Evolutionary conservation across 139 green algal species (phyloP).

Genomic region (Chlamydomonas incerta): DNA sequence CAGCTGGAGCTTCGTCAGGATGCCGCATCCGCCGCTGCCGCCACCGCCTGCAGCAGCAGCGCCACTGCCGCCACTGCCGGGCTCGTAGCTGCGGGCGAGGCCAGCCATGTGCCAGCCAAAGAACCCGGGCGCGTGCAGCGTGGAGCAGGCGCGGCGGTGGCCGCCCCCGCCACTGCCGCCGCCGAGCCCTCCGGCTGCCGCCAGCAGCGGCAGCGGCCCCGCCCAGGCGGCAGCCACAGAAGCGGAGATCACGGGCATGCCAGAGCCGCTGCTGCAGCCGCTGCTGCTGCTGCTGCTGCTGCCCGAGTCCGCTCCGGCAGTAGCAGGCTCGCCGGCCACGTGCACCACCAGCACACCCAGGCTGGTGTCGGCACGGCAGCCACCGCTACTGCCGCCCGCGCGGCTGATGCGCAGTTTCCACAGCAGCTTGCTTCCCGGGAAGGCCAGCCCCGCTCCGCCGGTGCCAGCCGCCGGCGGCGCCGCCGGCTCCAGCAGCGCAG

Average conservation of each 20-base stretch:
- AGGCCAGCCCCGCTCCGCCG: no score
- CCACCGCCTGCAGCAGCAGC: not conserved
- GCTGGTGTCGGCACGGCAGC: not conserved
- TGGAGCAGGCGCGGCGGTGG: not conserved
- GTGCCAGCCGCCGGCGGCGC: no score
- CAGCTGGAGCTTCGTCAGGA: no score
- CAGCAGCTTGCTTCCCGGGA: not conserved
- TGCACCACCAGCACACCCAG: not conserved
- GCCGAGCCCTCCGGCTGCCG: no score
- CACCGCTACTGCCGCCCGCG: no score
- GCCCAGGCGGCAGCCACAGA: not conserved
- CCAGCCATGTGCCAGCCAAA: not conserved
- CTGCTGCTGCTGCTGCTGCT: not conserved
- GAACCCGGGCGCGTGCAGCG: not conserved
- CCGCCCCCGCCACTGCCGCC: no score
- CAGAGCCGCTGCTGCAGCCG: not conserved
- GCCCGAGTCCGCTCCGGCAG: not conserved
- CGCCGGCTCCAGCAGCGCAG: not conserved
- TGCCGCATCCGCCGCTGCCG: not conserved
- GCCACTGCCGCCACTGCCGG: not conserved
- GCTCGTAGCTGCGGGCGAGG: not conserved
- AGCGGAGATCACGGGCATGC: not conserved
- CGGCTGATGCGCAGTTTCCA: not conserved
- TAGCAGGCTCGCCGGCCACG: not conserved
- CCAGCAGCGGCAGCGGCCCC: conserved; percentile 1